Evolutionary conservation across 2,329 filamentous ascomycete species (phyloP), one percentile per base, ranked within the genome.

Genomic region (Anisogramma anomala): DNA sequence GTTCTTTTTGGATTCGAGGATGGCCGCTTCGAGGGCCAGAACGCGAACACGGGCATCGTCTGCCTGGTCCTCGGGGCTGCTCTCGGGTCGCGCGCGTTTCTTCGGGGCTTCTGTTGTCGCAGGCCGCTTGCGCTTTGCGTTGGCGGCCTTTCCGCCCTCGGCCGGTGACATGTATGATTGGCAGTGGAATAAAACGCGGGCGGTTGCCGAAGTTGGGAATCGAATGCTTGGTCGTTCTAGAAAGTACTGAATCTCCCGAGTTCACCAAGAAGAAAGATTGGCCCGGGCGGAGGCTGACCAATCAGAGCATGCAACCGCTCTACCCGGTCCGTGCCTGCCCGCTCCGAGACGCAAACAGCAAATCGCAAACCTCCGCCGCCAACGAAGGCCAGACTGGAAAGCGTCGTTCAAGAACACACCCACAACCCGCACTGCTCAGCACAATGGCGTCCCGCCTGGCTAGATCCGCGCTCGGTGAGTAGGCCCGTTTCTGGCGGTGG

Each of bases 361-460:
- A n/a, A n/a, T n/a, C n/a, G n/a, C n/a, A n/a, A n/a, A n/a, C n/a
- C n/a, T n/a, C n/a, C n/a, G n/a, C n/a, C n/a, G n/a, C n/a, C n/a
- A n/a, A n/a, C n/a, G n/a, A n/a, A n/a, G n/a, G n/a, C n/a, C n/a
- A n/a, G n/a, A n/a, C n/a, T n/a, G n/a, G n/a, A n/a, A n/a, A n/a
- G n/a, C n/a, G n/a, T n/a, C n/a, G n/a, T n/a, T n/a, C n/a, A n/a
- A n/a, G n/a, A 36, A 32, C 36, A 22, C 41, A 39, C 33, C 43
- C 5, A 45, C 47, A 33, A 47, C 36, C 69, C 68, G 67, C 65
- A 67, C 64, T 68, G 67, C 65, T 72, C 69, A 65, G 66, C 75
- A 84, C 73, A 83, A 96, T 96, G 89, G 89, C 89, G 76, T 94
- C 86, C 69, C 86, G 88, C 76, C 77, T 96, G 73, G 86, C 82